Percentiles rank a stretch among this genome's conserved stretches.
Evolutionary conservation across 768 basidiomycete species (phyloP).

Genomic region (Kwoniella heveanensis): DNA sequence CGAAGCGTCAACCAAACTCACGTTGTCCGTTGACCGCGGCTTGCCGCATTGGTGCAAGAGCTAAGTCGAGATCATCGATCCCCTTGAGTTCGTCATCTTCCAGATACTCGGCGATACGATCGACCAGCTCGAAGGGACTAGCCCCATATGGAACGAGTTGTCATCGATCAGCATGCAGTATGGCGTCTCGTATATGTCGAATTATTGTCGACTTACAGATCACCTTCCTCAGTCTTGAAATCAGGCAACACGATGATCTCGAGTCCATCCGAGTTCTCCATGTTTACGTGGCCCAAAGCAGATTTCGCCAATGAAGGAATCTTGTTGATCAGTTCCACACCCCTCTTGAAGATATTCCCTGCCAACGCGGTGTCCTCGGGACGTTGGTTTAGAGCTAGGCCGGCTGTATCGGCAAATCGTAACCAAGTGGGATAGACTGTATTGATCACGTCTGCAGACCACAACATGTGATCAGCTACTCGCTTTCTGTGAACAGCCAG

Average conservation of each 20-base stretch:
- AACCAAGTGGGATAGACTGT: slow-evolving; percentile 20
- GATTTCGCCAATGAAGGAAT: background rate
- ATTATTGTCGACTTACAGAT: slow-evolving; percentile 12
- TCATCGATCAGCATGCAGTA: background rate
- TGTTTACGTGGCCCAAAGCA: background rate
- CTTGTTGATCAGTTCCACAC: slow-evolving; percentile 24
- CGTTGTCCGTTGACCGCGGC: slow-evolving; percentile 20
- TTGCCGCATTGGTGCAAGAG: slow-evolving; percentile 29
- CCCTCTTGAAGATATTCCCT: slow-evolving; percentile 12
- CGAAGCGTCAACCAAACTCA: too few species aligned
- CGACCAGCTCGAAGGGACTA: slow-evolving; percentile 14
- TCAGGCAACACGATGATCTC: slow-evolving; percentile 28
- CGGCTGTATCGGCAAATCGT: slow-evolving; percentile 13
- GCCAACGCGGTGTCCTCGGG: background rate
- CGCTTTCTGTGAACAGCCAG: background rate
- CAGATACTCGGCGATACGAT: slow-evolving; percentile 32
- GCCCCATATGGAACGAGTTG: background rate
- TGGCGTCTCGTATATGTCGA: background rate
- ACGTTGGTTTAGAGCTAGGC: background rate
- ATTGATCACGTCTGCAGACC: slow-evolving; percentile 12
- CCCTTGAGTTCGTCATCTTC: slow-evolving; percentile 28
- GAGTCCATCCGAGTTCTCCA: slow-evolving; percentile 3
- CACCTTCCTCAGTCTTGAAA: slow-evolving; percentile 11
- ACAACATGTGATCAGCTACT: background rate
- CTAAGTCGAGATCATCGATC: slow-evolving; percentile 31